A percentile compares a stretch with the other conserved stretches of the same genome.
Evolutionary conservation across 2,329 filamentous ascomycete species (phyloP).

Genomic region (Juglanconis juglandina): DNA sequence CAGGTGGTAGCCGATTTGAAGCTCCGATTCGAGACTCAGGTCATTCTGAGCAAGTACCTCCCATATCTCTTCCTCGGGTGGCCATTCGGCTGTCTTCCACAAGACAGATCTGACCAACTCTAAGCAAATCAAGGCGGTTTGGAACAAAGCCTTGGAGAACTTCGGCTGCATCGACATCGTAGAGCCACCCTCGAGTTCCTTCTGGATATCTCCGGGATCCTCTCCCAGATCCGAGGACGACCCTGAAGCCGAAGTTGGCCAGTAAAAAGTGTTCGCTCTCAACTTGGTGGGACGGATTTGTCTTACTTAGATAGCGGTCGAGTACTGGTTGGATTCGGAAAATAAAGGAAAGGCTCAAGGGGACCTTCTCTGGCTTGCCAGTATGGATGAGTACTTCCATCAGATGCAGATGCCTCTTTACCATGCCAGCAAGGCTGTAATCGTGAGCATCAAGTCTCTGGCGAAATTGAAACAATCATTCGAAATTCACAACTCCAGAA

Average conservation of each 20-base stretch:
- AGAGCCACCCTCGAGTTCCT: slow-evolving; percentile 25
- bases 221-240: slow-evolving; percentile 20
- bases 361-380: slow-evolving; percentile 27
- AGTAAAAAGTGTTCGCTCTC: slow-evolving; percentile 25
- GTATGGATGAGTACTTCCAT: slow-evolving; percentile 11
- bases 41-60: slow-evolving; percentile 30
- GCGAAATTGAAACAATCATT: too few relatives aligned
- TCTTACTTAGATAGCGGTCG: slow-evolving; percentile 26
- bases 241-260: slow-evolving; percentile 19
- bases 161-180: slow-evolving; percentile 21
- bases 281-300: slow-evolving; percentile 28
- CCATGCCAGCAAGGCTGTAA: too few relatives aligned
- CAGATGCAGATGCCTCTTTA: too few relatives aligned
- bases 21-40: slow-evolving; percentile 32
- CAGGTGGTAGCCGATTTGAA: slow-evolving; percentile 33
- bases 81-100: slow-evolving; percentile 32
- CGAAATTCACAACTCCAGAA: too few relatives aligned
- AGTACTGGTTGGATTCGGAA: slow-evolving; percentile 25
- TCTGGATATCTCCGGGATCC: slow-evolving; percentile 27
- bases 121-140: slow-evolving; percentile 27
- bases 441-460: too few relatives aligned
- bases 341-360: slow-evolving; percentile 21
- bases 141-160: slow-evolving; percentile 18
- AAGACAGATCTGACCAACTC: slow-evolving; percentile 35
- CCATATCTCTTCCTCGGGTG: slow-evolving; percentile 13